Conservation (phyloP, 768 basidiomycete species). For the Fibroporia radiculosa region DNA sequence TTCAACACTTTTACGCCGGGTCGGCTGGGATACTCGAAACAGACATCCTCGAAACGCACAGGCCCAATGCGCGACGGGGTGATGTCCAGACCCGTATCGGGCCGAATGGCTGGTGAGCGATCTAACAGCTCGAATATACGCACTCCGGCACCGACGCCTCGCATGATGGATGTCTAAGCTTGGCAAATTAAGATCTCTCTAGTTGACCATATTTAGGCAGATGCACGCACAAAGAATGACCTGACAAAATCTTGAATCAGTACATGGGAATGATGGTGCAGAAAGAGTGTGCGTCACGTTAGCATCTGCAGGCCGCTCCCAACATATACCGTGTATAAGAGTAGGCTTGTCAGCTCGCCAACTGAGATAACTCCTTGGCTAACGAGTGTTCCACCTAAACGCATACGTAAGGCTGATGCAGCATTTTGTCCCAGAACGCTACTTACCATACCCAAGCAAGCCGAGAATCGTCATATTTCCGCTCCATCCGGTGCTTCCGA, state of each 20-base stretch:
- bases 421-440: not conserved
- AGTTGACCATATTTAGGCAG: conserved; percentile 1
- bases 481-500: conserved; percentile 85
- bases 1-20: conserved; percentile 75
- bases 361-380: conserved; percentile 83
- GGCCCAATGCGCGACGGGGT: conserved; percentile 50
- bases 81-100: conserved; percentile 52
- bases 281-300: conserved; percentile 38
- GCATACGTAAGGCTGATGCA: not conserved
- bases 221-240: conserved; percentile 30
- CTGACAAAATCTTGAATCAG: conserved; percentile 16
- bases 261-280: not conserved
- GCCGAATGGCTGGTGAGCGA: conserved; percentile 65
- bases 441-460: conserved; percentile 81
- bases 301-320: conserved; percentile 75
- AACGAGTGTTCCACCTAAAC: conserved; percentile 81
- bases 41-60: conserved; percentile 75
- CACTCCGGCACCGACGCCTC: conserved; percentile 86
- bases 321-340: conserved; percentile 89
- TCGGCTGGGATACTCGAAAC: conserved; percentile 87
- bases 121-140: conserved; percentile 94
- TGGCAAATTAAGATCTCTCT: not conserved
- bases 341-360: conserved; percentile 81
- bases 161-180: conserved; percentile 84
- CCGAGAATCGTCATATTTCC: conserved; percentile 89